A percentile compares a stretch with the other conserved stretches of the same genome.
phyloP scores from a whole-genome alignment of 2,329 filamentous ascomycete species.

The Pyrenophora seminiperda region DNA sequence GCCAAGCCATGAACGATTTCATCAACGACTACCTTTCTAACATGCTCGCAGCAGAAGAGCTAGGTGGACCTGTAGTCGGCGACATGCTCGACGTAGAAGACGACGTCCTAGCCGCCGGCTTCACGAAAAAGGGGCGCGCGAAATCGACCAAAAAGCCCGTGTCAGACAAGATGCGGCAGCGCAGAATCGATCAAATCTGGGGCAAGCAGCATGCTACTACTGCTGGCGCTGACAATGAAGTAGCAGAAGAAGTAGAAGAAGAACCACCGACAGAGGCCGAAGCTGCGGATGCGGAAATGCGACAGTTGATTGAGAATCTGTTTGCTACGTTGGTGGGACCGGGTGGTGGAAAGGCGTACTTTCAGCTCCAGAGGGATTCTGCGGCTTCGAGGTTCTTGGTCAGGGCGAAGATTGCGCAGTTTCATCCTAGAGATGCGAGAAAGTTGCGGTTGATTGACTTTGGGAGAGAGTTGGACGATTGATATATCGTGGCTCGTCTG shows the following conservation, averaged over 20 bases:
- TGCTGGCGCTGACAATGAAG: conserved; percentile 27
- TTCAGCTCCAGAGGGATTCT: conserved; percentile 56
- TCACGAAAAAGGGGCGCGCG: conserved; percentile 57
- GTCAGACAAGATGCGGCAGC: conserved; percentile 49
- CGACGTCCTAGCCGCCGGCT: conserved; percentile 58
- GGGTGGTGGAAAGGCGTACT: conserved; percentile 51
- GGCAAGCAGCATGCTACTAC: conserved; percentile 41
- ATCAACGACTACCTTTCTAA: conserved; percentile 71
- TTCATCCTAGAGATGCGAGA: conserved; percentile 60
- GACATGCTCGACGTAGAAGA: conserved; percentile 70
- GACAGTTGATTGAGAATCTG: conserved; percentile 54
- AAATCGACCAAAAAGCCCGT: conserved; percentile 48
- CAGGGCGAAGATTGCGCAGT: conserved; percentile 61
- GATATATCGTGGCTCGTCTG: conserved; percentile 10
- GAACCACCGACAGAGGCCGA: conserved; percentile 52
- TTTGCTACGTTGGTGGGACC: conserved; percentile 50
- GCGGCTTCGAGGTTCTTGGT: conserved; percentile 60
- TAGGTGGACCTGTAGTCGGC: conserved; percentile 81
- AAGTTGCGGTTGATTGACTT: conserved; percentile 61
- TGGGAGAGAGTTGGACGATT: conserved; percentile 50
- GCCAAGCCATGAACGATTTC: conserved; percentile 70
- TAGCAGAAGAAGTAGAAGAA: conserved; percentile 30
- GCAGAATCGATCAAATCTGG: conserved; percentile 59
- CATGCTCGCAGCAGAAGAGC: conserved; percentile 81
- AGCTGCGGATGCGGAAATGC: conserved; percentile 55